Conservation (phyloP, 192 early-diverging fungal genomes). For the Bifiguratus adelaidae region DNA sequence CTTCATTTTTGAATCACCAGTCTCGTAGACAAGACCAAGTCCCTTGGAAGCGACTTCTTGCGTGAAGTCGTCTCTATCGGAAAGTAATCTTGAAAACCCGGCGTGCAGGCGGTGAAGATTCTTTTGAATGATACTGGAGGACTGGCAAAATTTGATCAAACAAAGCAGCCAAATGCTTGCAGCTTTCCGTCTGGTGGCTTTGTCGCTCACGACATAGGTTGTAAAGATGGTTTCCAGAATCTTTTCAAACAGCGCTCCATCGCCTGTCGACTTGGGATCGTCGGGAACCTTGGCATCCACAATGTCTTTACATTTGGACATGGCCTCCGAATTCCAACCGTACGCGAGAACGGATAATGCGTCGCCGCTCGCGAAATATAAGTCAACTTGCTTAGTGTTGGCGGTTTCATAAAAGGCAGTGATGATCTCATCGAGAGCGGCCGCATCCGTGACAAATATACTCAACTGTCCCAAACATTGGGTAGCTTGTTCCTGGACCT, state of each 20-base stretch:
- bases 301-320: conserved; percentile 65
- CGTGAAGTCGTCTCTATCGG: conserved; percentile 79
- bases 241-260: conserved; percentile 11
- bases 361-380: conserved; percentile 81
- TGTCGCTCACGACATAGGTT: conserved; percentile 35
- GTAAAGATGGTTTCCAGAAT: conserved; percentile 43
- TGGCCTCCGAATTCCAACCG: conserved; percentile 55
- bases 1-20: conserved; percentile 57
- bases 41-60: conserved; percentile 87
- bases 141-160: conserved; percentile 61
- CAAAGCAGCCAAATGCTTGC: conserved; percentile 73
- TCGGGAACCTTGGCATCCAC: conserved; percentile 26
- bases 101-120: conserved; percentile 60
- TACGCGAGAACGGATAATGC: conserved; percentile 49
- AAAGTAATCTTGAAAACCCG: conserved; percentile 62
- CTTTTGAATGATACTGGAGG: conserved; percentile 27
- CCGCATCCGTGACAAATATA: conserved; percentile 17
- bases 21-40: conserved; percentile 71
- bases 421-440: conserved; percentile 14
- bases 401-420: conserved; percentile 25
- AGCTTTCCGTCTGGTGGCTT: conserved; percentile 49
- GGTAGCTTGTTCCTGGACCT: conserved; percentile 68
- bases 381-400: conserved; percentile 66
- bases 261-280: conserved; percentile 8
- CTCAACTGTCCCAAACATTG: conserved; percentile 58